Evolutionary conservation across 2,329 filamentous ascomycete genomes (phyloP).

Genomic region (Xylariaceae sp.): DNA sequence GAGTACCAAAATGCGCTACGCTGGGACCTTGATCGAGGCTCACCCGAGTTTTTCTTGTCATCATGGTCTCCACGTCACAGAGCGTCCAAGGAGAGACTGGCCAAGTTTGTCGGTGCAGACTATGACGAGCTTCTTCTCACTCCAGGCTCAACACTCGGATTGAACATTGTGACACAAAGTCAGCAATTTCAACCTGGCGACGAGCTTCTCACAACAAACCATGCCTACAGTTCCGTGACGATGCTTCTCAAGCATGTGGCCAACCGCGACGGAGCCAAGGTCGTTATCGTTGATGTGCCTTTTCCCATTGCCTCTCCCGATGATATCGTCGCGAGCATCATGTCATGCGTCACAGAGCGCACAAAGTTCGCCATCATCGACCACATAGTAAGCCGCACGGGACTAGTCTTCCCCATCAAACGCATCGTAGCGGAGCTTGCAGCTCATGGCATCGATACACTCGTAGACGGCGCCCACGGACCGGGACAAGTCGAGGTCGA

Average conservation of each 20-base stretch:
- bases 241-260: conserved; percentile 7
- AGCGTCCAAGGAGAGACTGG: conserved; percentile 1
- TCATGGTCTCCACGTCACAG: conserved; percentile 3
- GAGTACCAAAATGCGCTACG: conserved; percentile 7
- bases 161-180: conserved; percentile 13
- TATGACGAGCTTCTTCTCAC: conserved; percentile 1
- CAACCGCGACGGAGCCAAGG: conserved; percentile 1
- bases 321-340: conserved; percentile 5
- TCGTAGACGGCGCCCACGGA: conserved; percentile 11
- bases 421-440: conserved; percentile 9
- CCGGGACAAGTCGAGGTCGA: conserved; percentile 7
- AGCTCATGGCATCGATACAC: conserved; percentile 3
- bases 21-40: conserved; percentile 6
- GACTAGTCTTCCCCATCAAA: conserved; percentile 11
- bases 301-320: conserved; percentile 3
- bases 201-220: conserved; percentile 10
- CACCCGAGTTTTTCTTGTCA: conserved; percentile 10
- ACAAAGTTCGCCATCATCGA: conserved; percentile 13
- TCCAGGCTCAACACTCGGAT: conserved; percentile 5
- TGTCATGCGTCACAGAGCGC: conserved; percentile 8
- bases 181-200: conserved; percentile 4
- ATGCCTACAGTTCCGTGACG: conserved; percentile 9
- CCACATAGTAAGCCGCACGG: conserved; percentile 9
- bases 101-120: conserved; percentile 3
- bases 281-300: conserved; percentile 7